Evolutionary conservation across 2,329 filamentous ascomycete species (phyloP).

Genomic region (Zymoseptoria pseudotritici): DNA sequence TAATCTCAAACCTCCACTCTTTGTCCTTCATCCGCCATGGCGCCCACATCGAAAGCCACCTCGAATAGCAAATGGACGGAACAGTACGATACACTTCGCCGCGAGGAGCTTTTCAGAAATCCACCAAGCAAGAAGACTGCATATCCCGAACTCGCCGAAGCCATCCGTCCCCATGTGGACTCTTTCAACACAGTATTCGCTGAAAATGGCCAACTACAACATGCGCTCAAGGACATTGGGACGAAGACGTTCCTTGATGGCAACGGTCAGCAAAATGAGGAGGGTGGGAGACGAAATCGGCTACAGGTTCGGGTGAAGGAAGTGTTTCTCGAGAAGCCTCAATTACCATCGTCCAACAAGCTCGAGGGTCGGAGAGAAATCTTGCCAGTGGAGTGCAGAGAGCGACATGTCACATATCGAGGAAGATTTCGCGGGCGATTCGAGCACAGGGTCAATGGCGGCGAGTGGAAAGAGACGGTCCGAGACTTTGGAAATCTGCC

Average conservation of each 20-base stretch:
- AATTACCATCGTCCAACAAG: conserved; percentile 75
- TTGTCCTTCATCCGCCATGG: conserved; percentile 19
- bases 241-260: conserved; percentile 82
- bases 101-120: conserved; percentile 81
- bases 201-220: conserved; percentile 62
- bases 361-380: conserved; percentile 77
- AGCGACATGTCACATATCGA: conserved; percentile 85
- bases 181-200: conserved; percentile 91
- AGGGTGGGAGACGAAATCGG: conserved; percentile 53
- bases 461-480: conserved; percentile 71
- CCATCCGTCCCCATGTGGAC: conserved; percentile 87
- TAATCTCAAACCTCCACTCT: not conserved
- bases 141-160: conserved; percentile 76
- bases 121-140: conserved; percentile 81
- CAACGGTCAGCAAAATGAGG: conserved; percentile 43
- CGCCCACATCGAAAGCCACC: conserved; percentile 18
- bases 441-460: conserved; percentile 80
- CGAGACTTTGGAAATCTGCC: conserved; percentile 84
- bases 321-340: conserved; percentile 73
- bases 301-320: conserved; percentile 73
- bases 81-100: conserved; percentile 75
- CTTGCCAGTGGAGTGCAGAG: conserved; percentile 84
- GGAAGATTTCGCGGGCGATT: conserved; percentile 77
- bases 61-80: conserved; percentile 69
- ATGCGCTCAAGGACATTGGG: conserved; percentile 81